Evolutionary conservation across 805 yeast genomes (phyloP), one percentile per base, ranked within the genome.

Genomic region (Kodamaea kaohsiungensis): DNA sequence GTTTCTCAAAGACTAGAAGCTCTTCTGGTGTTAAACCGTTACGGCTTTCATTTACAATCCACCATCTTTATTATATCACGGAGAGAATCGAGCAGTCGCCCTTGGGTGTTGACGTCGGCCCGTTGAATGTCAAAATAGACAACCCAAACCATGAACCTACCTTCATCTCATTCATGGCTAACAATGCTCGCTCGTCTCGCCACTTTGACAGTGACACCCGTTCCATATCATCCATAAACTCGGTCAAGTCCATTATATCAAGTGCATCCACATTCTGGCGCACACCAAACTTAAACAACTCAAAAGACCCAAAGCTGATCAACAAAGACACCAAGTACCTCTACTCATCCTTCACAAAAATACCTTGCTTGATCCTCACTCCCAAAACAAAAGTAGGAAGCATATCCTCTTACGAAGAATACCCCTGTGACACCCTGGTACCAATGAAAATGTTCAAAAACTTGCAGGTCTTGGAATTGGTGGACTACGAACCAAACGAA

Each of bases 401-500:
- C 45, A 85, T 85, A 27, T 78, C 75, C 49, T 84, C 85, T 2
- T 86, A 84, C 64, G 88, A 85, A 61, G 89, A 85, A 63, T 85
- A 81, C 63, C 90, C 89, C 0, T 85, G 86, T 64, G 90, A 86
- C 61, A 84, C 89, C 2, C 79, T 87, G 3, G 85, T 86, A 7
- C 89, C 90, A 2, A 64, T 86, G n/a, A 71, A 70, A 40, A 75
- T 82, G 66, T 86, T 85, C 66, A 84, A 83, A 56, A 86, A 84
- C 62, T 68, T 85, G 48, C 82, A 84, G 48, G 87, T 85, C 17
- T 69, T 85, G 46, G 90, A 85, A 62, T 66, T 86, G 2, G 72
- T 75, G 25, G 87, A 84, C 54, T 72, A 83, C 55, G 88, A 84
- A 57, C 86, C 88, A 16, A 82, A 84, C 56, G 87, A 84, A 56